A percentile compares a stretch with the other conserved stretches of the same genome.
Evolutionary conservation across 2,329 filamentous ascomycete genomes (phyloP).

Genomic region (Calonectria pauciramosa): DNA sequence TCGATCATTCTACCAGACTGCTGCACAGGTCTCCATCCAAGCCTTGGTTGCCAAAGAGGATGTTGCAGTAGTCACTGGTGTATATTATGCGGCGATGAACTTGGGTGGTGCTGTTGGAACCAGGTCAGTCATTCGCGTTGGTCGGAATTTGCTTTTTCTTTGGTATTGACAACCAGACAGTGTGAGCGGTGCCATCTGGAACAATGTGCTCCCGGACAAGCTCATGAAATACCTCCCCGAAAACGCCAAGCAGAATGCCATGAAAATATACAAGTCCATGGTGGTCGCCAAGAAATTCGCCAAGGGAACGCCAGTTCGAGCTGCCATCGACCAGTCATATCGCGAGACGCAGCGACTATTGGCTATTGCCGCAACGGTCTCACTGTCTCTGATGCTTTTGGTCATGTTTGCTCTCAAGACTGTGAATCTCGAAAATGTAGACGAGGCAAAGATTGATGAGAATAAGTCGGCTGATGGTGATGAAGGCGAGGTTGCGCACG

Average conservation of each 20-base stretch:
- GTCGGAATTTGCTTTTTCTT: background rate
- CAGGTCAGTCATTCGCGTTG: slow-evolving; percentile 23
- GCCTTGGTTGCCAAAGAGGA: slow-evolving; percentile 51
- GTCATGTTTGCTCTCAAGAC: slow-evolving; percentile 46
- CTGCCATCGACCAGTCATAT: slow-evolving; percentile 44
- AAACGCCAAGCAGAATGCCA: slow-evolving; percentile 36
- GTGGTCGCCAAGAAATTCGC: slow-evolving; percentile 44
- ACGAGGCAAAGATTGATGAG: slow-evolving; percentile 4
- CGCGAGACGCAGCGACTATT: slow-evolving; percentile 46
- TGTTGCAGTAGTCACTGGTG: slow-evolving; percentile 52
- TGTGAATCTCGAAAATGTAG: slow-evolving; percentile 37
- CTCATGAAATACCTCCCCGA: slow-evolving; percentile 42
- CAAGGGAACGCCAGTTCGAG: slow-evolving; percentile 36
- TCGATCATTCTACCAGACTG: slow-evolving; percentile 49
- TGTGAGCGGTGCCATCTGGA: slow-evolving; percentile 55
- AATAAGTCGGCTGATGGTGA: slow-evolving; percentile 4
- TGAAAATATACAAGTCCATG: slow-evolving; percentile 48
- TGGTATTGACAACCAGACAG: slow-evolving; percentile 24
- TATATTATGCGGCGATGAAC: slow-evolving; percentile 53
- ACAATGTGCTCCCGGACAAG: slow-evolving; percentile 45
- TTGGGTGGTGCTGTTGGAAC: slow-evolving; percentile 49
- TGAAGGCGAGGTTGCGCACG: background rate
- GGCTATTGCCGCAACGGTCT: slow-evolving; percentile 43
- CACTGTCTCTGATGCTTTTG: slow-evolving; percentile 42
- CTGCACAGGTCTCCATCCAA: slow-evolving; percentile 48